phyloP scores from a whole-genome alignment of 164 flowering plant genomes.

The Kingdonia uniflora region DNA sequence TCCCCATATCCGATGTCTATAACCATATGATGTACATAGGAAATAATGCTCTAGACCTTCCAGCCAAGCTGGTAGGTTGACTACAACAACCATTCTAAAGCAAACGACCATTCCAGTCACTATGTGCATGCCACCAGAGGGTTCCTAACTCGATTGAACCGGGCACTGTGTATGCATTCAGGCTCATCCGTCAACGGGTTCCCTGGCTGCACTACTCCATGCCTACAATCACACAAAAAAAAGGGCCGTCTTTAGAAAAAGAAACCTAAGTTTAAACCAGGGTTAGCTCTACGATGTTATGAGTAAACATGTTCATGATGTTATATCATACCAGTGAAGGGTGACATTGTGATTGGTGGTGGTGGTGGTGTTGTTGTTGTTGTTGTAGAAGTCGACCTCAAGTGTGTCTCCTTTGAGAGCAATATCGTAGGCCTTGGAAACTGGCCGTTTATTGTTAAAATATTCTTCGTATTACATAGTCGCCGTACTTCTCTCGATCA shows the following conservation, averaged over 20 bases:
- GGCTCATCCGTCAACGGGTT: slow-evolving; percentile 44
- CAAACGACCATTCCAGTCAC: slow-evolving; percentile 41
- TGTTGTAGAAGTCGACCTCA: slow-evolving; percentile 11
- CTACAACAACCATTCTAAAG: too few species aligned
- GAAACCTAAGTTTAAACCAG: too few species aligned
- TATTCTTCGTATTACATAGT: slow-evolving; percentile 18
- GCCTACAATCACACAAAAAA: slow-evolving; percentile 17
- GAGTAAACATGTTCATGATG: too few species aligned
- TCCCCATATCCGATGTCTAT: too few species aligned
- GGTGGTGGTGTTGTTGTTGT: too few species aligned
- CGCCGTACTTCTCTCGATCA: slow-evolving; percentile 9
- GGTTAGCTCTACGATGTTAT: too few species aligned
- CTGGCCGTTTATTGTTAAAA: slow-evolving; percentile 21
- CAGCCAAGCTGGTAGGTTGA: too few species aligned
- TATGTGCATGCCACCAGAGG: slow-evolving; percentile 48
- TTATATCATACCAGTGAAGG: slow-evolving; percentile 19
- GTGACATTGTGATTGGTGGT: slow-evolving; percentile 20
- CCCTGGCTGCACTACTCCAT: slow-evolving; percentile 38
- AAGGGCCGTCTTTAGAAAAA: too few species aligned
- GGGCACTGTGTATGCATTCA: slow-evolving; percentile 33
- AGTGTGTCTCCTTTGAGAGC: slow-evolving; percentile 19
- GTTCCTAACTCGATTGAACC: slow-evolving; percentile 34
- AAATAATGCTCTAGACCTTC: too few species aligned
- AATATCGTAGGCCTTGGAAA: slow-evolving; percentile 24
- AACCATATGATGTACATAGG: too few species aligned